Percentiles rank a stretch among this genome's conserved stretches.
Conservation (phyloP, 2,329 filamentous ascomycete species). For the Boeremia exigua region DNA sequence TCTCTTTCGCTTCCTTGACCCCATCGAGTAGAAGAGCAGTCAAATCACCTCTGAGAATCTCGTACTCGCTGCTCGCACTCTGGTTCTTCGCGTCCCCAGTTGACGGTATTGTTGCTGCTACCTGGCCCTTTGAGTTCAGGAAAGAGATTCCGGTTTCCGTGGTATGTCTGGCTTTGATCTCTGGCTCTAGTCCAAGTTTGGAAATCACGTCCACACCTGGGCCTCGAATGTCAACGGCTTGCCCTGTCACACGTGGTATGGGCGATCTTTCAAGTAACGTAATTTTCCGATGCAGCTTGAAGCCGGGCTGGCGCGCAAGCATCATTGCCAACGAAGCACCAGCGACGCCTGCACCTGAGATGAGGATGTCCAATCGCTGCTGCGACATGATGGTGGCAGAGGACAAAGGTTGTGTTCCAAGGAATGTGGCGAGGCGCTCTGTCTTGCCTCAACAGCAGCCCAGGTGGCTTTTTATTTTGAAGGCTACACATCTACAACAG, state of each 20-base stretch:
- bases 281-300: slow-evolving; percentile 42
- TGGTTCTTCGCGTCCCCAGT: slow-evolving; percentile 30
- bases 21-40: slow-evolving; percentile 43
- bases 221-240: slow-evolving; percentile 55
- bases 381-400: background rate
- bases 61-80: slow-evolving; percentile 37
- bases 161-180: slow-evolving; percentile 45
- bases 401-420: background rate
- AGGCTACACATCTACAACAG: background rate
- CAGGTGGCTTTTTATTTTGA: background rate
- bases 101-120: slow-evolving; percentile 27
- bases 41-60: slow-evolving; percentile 42
- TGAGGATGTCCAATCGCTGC: slow-evolving; percentile 35
- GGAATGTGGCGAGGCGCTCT: too few species aligned
- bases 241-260: slow-evolving; percentile 49
- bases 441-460: background rate
- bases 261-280: slow-evolving; percentile 55
- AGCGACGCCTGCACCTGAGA: slow-evolving; percentile 50
- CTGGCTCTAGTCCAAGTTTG: slow-evolving; percentile 48
- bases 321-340: slow-evolving; percentile 47
- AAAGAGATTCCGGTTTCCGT: slow-evolving; percentile 51
- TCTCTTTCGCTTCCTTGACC: slow-evolving; percentile 21
- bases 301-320: slow-evolving; percentile 34
- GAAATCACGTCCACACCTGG: slow-evolving; percentile 51
- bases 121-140: slow-evolving; percentile 33